Evolutionary conservation across 2,329 filamentous ascomycete species (phyloP).

Genomic region (Claviceps fusiformis): DNA sequence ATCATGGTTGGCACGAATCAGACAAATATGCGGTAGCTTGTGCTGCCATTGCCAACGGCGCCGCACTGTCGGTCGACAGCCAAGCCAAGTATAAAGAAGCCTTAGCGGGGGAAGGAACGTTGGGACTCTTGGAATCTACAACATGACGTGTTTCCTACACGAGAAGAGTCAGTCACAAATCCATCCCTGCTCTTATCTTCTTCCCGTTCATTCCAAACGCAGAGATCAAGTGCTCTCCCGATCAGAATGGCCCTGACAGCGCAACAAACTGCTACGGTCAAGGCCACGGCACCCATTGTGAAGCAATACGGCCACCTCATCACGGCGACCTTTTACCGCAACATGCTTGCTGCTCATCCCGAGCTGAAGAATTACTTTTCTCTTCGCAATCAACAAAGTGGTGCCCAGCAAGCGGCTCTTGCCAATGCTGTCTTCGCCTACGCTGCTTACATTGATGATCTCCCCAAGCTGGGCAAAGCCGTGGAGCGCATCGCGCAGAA

Average conservation of each 20-base stretch:
- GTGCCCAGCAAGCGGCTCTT: slow-evolving; percentile 56
- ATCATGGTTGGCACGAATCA: not conserved
- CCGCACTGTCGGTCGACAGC: not conserved
- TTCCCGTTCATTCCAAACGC: not conserved
- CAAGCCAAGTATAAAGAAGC: not conserved
- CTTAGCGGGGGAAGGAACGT: not conserved
- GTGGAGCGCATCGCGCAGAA: slow-evolving; percentile 63
- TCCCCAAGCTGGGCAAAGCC: slow-evolving; percentile 40
- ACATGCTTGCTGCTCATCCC: slow-evolving; percentile 51
- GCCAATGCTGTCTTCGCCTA: slow-evolving; percentile 59
- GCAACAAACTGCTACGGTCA: slow-evolving; percentile 57
- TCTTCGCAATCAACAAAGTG: slow-evolving; percentile 51
- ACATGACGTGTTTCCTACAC: not conserved
- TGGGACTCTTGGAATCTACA: not conserved
- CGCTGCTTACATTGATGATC: slow-evolving; percentile 57
- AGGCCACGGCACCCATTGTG: slow-evolving; percentile 62
- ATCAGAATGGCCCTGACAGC: slow-evolving; percentile 38
- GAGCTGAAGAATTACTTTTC: slow-evolving; percentile 59
- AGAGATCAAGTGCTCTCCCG: not conserved
- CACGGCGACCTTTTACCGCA: slow-evolving; percentile 59
- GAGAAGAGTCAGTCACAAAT: not conserved
- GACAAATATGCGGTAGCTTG: not conserved
- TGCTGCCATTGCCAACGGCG: not conserved
- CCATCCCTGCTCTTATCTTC: not conserved
- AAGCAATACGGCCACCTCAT: slow-evolving; percentile 54